A percentile compares a stretch with the other conserved stretches of the same genome.
phyloP scores from a whole-genome alignment of 345 rosid species.

The Syzygium jambos region DNA sequence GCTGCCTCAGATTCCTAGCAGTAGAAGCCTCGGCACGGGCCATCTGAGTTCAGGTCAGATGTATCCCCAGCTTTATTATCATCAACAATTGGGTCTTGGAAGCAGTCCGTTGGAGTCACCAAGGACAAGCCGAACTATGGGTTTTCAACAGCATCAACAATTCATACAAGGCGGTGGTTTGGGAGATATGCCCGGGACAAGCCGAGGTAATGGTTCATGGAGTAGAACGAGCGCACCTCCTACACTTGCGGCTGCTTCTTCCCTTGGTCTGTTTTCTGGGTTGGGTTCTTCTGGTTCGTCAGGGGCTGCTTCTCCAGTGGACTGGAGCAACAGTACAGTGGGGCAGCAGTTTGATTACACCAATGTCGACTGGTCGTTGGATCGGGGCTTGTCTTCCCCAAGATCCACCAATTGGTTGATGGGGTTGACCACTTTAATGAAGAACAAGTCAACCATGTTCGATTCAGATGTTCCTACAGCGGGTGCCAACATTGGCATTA shows the following conservation, averaged over 20 bases:
- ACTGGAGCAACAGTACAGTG: constrained; percentile 62
- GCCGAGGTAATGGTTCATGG: constrained; percentile 47
- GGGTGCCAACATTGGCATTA: constrained; percentile 30
- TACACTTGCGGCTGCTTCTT: constrained; percentile 63
- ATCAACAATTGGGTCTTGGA: constrained; percentile 20
- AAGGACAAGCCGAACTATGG: background rate
- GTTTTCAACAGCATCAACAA: constrained; percentile 25
- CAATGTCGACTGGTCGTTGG: constrained; percentile 77
- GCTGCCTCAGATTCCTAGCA: constrained; percentile 24
- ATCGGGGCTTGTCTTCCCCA: constrained; percentile 35
- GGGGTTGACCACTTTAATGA: constrained; percentile 24
- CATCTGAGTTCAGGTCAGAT: constrained; percentile 36
- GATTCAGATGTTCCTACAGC: constrained; percentile 25
- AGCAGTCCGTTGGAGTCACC: background rate
- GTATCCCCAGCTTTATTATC: constrained; percentile 48
- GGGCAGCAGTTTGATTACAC: constrained; percentile 51
- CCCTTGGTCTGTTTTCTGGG: constrained; percentile 72
- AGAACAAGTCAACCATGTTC: constrained; percentile 13
- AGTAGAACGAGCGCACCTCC: constrained; percentile 37
- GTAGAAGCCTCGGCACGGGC: constrained; percentile 33
- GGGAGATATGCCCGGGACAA: constrained; percentile 34
- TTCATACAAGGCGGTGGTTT: constrained; percentile 25
- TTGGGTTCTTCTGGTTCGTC: constrained; percentile 47
- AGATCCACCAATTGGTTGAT: constrained; percentile 32
- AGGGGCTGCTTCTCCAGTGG: constrained; percentile 55